These are phyloP conservation scores for Rhizopogon salebrosus DNA, from an alignment of 768 basidiomycete species.

Conservation along the genomic window DNA sequence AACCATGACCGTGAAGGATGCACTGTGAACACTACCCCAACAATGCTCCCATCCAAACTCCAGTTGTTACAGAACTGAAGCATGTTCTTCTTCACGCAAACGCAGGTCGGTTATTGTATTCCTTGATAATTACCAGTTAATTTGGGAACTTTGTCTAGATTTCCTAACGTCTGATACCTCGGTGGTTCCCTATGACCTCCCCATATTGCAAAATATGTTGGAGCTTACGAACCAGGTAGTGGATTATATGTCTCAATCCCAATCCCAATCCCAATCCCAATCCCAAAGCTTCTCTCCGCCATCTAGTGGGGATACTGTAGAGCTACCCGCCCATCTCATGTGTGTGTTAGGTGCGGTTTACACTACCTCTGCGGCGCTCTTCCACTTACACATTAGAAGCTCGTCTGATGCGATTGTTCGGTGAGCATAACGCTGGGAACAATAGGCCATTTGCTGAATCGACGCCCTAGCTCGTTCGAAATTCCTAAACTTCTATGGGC, in stretches of 20 bases:
- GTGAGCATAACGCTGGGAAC: neutral
- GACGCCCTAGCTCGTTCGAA: constrained; percentile 17
- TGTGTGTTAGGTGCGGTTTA: constrained; percentile 1
- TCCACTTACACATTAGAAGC: neutral
- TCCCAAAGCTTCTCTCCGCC: too few species aligned
- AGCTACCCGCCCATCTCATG: constrained; percentile 4
- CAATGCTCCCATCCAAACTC: neutral
- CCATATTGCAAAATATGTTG: neutral
- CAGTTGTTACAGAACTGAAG: neutral
- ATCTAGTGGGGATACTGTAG: neutral
- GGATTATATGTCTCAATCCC: neutral
- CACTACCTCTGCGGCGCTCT: neutral
- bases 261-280: neutral
- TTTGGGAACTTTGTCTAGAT: constrained; percentile 2
- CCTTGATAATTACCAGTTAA: neutral
- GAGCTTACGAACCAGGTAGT: neutral
- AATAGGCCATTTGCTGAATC: constrained; percentile 2
- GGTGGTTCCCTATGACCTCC: constrained; percentile 7
- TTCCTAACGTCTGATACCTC: constrained; percentile 3
- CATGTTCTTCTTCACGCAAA: neutral
- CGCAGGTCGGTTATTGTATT: neutral
- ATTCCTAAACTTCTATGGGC: constrained; percentile 33
- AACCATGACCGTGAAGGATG: neutral
- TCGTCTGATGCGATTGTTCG: constrained; percentile 3
- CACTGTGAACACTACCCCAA: constrained; percentile 4